phyloP scores from a whole-genome alignment of 495 filamentous ascomycete genomes.

The Penicillium ucsense region DNA sequence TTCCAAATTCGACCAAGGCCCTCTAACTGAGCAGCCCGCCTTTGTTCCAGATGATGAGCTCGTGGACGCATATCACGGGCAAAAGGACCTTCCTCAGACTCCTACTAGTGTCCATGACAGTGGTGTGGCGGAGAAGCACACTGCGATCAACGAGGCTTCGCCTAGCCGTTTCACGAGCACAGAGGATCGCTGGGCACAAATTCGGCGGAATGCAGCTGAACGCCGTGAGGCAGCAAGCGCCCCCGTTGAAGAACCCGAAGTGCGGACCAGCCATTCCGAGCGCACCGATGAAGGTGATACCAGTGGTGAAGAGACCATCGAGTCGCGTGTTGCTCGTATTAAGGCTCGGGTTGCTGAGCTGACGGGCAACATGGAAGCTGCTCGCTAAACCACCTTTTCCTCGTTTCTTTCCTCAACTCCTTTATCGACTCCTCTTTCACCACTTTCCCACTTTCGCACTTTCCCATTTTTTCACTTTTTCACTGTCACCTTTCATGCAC shows the following conservation, averaged over 20 bases:
- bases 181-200: conserved; percentile 73
- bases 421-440: neutral
- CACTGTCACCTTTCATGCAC: too few relatives aligned
- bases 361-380: conserved; percentile 68
- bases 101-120: conserved; percentile 20
- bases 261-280: conserved; percentile 34
- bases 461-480: too few relatives aligned
- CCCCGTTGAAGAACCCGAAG: conserved; percentile 42
- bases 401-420: conserved; percentile 5
- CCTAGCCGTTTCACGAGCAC: conserved; percentile 8
- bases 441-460: neutral
- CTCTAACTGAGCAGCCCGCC: conserved; percentile 75
- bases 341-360: conserved; percentile 93
- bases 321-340: conserved; percentile 92
- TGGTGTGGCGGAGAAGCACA: conserved; percentile 15
- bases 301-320: conserved; percentile 94
- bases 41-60: conserved; percentile 64
- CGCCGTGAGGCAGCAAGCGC: conserved; percentile 43
- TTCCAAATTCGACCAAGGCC: conserved; percentile 82
- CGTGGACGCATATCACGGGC: conserved; percentile 13
- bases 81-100: conserved; percentile 8
- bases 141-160: conserved; percentile 15
- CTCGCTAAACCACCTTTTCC: conserved; percentile 7
- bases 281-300: conserved; percentile 73
- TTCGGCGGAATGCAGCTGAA: conserved; percentile 86